phyloP scores from a whole-genome alignment of 208 protist species.

The Trypanosoma cruzi region DNA sequence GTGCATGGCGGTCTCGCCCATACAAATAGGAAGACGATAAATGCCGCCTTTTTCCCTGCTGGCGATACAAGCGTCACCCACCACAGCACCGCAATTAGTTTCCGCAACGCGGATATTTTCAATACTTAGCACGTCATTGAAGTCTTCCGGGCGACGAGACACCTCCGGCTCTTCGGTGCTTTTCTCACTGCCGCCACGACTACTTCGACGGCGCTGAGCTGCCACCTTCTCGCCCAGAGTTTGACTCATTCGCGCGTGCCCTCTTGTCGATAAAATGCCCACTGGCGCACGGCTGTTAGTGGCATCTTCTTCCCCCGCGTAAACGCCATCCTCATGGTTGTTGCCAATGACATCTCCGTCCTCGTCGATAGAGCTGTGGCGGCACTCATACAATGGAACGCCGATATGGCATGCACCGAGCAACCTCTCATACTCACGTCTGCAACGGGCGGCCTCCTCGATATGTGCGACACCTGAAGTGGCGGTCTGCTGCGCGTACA shows the following conservation, averaged over 20 bases:
- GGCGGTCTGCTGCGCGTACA: conserved; percentile 59
- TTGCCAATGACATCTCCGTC: background rate
- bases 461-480: conserved; percentile 28
- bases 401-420: conserved; percentile 31
- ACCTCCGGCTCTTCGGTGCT: background rate
- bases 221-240: background rate
- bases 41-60: conserved; percentile 28
- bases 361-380: background rate
- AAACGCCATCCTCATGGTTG: background rate
- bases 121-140: conserved; percentile 55
- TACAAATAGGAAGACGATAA: conserved; percentile 51
- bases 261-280: background rate
- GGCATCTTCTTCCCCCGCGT: background rate
- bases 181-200: background rate
- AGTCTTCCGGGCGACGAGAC: conserved; percentile 27
- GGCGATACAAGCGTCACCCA: conserved; percentile 61
- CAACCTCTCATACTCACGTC: conserved; percentile 31
- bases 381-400: conserved; percentile 13
- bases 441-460: conserved; percentile 26
- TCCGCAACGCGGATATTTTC: conserved; percentile 29
- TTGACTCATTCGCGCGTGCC: background rate
- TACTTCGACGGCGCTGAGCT: background rate
- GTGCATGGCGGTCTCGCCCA: conserved; percentile 36
- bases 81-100: conserved; percentile 15
- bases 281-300: background rate